phyloP scores from a whole-genome alignment of 106 monocot genomes.

The Apostasia shenzhenica region DNA sequence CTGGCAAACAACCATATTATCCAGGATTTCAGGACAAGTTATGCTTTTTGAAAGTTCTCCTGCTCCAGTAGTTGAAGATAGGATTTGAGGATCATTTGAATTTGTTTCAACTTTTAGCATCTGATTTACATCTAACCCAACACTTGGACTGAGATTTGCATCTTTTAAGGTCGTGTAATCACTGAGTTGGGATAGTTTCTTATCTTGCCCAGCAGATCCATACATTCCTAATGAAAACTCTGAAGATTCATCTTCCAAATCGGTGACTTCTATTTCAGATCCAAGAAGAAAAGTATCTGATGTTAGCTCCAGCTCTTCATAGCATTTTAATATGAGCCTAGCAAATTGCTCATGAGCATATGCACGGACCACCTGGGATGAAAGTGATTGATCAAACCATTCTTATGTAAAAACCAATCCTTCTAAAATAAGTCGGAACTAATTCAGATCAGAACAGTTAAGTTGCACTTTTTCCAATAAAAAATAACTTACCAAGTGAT shows the following conservation, averaged over 20 bases:
- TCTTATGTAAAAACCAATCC: no score
- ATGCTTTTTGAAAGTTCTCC: constrained; percentile 12
- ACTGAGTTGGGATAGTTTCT: constrained; percentile 6
- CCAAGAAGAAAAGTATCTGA: constrained; percentile 69
- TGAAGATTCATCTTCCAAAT: constrained; percentile 73
- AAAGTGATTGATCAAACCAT: not conserved
- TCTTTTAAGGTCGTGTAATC: constrained; percentile 19
- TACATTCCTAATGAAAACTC: constrained; percentile 56
- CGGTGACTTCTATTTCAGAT: constrained; percentile 70
- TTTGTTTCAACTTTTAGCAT: constrained; percentile 14
- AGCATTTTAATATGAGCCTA: constrained; percentile 82
- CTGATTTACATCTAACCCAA: constrained; percentile 11
- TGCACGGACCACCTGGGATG: constrained; percentile 72
- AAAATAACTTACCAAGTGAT: constrained; percentile 62
- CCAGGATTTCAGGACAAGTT: constrained; percentile 5
- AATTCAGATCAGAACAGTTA: not conserved
- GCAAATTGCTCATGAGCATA: constrained; percentile 99
- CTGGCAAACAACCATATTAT: constrained; percentile 38
- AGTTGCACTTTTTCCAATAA: not conserved
- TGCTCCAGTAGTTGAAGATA: constrained; percentile 9
- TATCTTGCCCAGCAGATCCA: constrained; percentile 25
- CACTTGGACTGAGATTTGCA: constrained; percentile 7
- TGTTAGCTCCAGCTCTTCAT: constrained; percentile 78
- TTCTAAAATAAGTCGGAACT: no score
- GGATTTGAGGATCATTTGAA: not conserved